Base-by-base conservation (phyloP, 352 stramenopile genomes). In the Globisporangium okanoganense region DNA sequence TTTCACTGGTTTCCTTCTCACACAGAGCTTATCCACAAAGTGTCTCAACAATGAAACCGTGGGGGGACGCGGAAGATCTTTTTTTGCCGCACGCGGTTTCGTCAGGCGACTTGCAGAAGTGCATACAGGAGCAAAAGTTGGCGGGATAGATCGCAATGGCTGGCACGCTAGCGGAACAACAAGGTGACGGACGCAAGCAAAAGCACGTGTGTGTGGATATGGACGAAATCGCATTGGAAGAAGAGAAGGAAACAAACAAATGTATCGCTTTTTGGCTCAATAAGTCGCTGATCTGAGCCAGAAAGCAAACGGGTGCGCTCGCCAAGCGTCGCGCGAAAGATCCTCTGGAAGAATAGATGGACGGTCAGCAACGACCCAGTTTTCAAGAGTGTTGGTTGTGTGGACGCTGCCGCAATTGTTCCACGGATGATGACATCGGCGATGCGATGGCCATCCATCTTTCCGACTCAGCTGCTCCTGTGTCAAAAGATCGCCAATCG, bases 341-440 rank as follows among this genome's bases (percentile, higher is more conserved):
- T 54, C 48, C 48, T 20, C 14, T 40, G 48, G 44, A 20, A n/a
- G n/a, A n/a, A 20, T 8, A 27, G 18, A 55, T 55, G 29, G 14
- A 55, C 49, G 29, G 49, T 12, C 48, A 55, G 48, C 48, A 27
- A 38, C 25, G 48, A 10, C 13, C 48, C 8, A 14, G 27, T 6
- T 16, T 22, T 6, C 24, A 22, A 8, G 45, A 52, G 13, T 52
- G 45, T 16, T 52, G 44, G 13, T 29, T n/a, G 45, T 22, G 45
- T 31, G 9, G 44, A 14, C 24, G 24, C 47, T 31, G 31, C 16
- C 12, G 16, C 38, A 60, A 52, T 55, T 60, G 36, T 60, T 60
- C 54, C 40, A 36, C 9, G 40, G 14, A 60, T 60, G 54, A 60
- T 60, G 54, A 50, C 54, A 60, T 60, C 54, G 40, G 5, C n/a